Conservation (phyloP, 2,329 filamentous ascomycete species). For the Aspergillus sp. region DNA sequence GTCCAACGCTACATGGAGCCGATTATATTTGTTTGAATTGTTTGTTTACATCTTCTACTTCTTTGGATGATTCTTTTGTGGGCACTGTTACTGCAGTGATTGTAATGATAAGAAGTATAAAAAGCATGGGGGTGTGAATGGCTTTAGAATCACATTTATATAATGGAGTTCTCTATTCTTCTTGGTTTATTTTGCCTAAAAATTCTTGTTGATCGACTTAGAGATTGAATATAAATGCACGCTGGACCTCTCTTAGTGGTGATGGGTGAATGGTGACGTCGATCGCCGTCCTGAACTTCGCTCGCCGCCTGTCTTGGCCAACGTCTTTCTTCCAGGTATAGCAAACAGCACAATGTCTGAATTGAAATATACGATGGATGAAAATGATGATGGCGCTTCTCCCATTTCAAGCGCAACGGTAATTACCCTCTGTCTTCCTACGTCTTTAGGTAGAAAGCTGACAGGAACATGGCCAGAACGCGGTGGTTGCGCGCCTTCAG, state of each 20-base stretch:
- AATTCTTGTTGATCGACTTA: too few species aligned
- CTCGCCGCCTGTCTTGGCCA: background rate
- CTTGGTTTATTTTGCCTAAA: background rate
- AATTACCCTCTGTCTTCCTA: constrained; percentile 1
- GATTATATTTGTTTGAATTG: constrained; percentile 5
- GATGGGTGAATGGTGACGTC: too few species aligned
- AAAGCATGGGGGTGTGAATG: constrained; percentile 18
- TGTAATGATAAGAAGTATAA: constrained; percentile 34
- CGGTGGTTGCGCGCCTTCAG: constrained; percentile 46
- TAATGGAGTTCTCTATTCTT: constrained; percentile 9
- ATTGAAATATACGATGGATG: constrained; percentile 7
- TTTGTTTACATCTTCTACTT: constrained; percentile 12
- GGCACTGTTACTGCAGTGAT: constrained; percentile 14
- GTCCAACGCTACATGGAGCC: constrained; percentile 14
- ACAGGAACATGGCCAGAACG: constrained; percentile 36
- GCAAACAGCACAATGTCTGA: constrained; percentile 4
- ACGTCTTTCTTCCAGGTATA: background rate
- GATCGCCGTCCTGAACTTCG: too few species aligned
- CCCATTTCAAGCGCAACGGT: constrained; percentile 11
- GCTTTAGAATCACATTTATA: constrained; percentile 9
- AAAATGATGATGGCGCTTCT: constrained; percentile 5
- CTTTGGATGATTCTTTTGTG: constrained; percentile 19
- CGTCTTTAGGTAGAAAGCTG: constrained; percentile 14
- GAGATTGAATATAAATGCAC: too few species aligned
- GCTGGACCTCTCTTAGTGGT: too few species aligned